Conservation (phyloP, 1,284 basidiomycete species). For the Cutaneotrichosporon daszewskae region DNA sequence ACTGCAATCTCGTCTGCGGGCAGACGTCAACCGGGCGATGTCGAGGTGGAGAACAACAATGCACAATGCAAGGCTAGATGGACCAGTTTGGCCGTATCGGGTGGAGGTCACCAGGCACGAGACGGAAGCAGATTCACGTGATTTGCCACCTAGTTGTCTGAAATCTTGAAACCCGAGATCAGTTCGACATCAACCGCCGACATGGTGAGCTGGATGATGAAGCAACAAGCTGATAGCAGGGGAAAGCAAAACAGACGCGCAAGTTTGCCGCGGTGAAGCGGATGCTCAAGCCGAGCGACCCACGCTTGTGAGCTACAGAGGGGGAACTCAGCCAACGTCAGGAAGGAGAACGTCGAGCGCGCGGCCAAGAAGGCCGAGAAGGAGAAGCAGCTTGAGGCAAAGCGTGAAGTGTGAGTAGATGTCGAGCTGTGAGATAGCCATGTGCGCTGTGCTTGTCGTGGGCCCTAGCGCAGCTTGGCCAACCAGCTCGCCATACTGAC, state of each 20-base stretch:
- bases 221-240: constrained; percentile 52
- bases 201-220: neutral
- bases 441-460: too few species aligned
- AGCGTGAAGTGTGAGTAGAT: constrained; percentile 24
- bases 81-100: neutral
- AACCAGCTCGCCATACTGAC: neutral
- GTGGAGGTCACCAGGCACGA: neutral
- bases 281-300: constrained; percentile 90
- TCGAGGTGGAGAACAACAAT: constrained; percentile 17
- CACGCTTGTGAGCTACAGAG: constrained; percentile 65
- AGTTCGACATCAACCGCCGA: neutral
- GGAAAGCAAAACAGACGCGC: constrained; percentile 88
- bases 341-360: constrained; percentile 52
- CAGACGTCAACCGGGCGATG: too few species aligned
- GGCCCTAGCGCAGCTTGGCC: too few species aligned
- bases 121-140: constrained; percentile 2
- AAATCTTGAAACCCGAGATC: constrained; percentile 3
- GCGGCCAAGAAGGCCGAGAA: constrained; percentile 49
- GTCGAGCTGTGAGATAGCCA: too few species aligned
- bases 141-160: constrained; percentile 7
- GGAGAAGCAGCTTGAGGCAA: constrained; percentile 47
- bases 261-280: constrained; percentile 95
- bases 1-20: too few species aligned
- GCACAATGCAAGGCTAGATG: too few species aligned
- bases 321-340: constrained; percentile 22